Percentiles rank a stretch among this genome's conserved stretches.
phyloP scores from a whole-genome alignment of 2,329 filamentous ascomycete species.

The Stagonosporopsis rhizophila region DNA sequence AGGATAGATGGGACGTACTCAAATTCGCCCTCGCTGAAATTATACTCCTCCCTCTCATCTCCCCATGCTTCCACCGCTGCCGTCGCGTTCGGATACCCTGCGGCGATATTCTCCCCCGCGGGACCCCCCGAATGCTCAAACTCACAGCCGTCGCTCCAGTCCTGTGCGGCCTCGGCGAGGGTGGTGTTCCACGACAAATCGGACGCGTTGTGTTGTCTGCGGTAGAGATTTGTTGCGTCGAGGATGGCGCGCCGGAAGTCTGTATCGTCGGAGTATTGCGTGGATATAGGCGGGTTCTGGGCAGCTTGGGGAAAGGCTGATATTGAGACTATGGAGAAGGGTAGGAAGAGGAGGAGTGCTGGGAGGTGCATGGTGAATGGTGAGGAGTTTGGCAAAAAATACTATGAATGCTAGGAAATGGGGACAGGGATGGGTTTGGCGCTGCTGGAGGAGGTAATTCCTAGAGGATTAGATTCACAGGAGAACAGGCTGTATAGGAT shows the following conservation, averaged over 20 bases:
- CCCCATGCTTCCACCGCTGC: constrained; percentile 72
- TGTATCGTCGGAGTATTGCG: constrained; percentile 50
- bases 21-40: constrained; percentile 67
- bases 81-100: constrained; percentile 68
- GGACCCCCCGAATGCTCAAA: constrained; percentile 67
- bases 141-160: constrained; percentile 57
- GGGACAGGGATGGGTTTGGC: not conserved
- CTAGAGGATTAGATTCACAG: not conserved
- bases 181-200: constrained; percentile 70
- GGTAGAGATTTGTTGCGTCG: constrained; percentile 71
- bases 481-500: not conserved
- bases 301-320: not conserved
- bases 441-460: not conserved
- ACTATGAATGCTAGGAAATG: not conserved
- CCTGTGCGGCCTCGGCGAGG: constrained; percentile 61
- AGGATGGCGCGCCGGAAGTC: constrained; percentile 63
- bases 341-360: not conserved
- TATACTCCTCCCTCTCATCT: constrained; percentile 64
- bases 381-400: not conserved
- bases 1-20: constrained; percentile 22
- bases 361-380: not conserved
- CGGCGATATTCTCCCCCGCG: constrained; percentile 77
- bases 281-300: not conserved
- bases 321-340: not conserved
- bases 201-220: constrained; percentile 66